Percentiles rank a stretch among this genome's conserved stretches.
These are phyloP conservation scores for Lachnellula hyalina DNA, from an alignment of 2,329 filamentous ascomycete genomes.

Conservation along the genomic window DNA sequence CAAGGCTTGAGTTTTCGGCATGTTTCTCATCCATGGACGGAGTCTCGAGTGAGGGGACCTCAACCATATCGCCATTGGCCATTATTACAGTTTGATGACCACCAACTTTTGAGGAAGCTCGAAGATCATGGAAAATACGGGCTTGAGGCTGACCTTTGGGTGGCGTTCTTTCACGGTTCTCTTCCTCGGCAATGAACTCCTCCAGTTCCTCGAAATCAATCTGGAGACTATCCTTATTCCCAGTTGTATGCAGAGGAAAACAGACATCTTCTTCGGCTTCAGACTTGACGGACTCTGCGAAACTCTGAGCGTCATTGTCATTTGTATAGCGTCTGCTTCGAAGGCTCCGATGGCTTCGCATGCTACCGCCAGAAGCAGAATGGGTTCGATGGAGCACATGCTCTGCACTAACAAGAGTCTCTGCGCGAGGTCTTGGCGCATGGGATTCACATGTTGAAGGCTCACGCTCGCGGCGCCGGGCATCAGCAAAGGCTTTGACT, in stretches of 20 bases:
- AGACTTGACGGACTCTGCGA: constrained; percentile 61
- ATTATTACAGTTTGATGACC: constrained; percentile 32
- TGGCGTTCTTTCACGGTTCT: constrained; percentile 40
- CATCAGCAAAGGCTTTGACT: constrained; percentile 93
- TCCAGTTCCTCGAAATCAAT: constrained; percentile 94
- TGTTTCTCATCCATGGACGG: constrained; percentile 46
- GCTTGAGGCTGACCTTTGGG: constrained; percentile 28
- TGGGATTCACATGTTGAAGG: constrained; percentile 63
- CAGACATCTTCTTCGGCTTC: constrained; percentile 78
- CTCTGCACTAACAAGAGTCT: constrained; percentile 69
- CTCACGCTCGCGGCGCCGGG: constrained; percentile 74
- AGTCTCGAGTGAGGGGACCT: constrained; percentile 43
- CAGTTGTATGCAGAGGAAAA: constrained; percentile 64
- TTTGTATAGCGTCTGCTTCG: constrained; percentile 53
- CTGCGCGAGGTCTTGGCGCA: constrained; percentile 91
- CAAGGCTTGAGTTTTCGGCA: constrained; percentile 28
- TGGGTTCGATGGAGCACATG: constrained; percentile 60
- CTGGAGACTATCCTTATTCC: constrained; percentile 73
- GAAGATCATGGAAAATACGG: constrained; percentile 30
- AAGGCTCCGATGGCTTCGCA: constrained; percentile 50
- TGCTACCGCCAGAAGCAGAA: constrained; percentile 59
- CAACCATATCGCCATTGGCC: constrained; percentile 51
- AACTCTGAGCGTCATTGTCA: constrained; percentile 56
- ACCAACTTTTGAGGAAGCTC: constrained; percentile 15
- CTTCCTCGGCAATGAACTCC: constrained; percentile 71